Evolutionary conservation across 208 protist genomes (phyloP).

Genomic region (Trypanosoma rangeli): DNA sequence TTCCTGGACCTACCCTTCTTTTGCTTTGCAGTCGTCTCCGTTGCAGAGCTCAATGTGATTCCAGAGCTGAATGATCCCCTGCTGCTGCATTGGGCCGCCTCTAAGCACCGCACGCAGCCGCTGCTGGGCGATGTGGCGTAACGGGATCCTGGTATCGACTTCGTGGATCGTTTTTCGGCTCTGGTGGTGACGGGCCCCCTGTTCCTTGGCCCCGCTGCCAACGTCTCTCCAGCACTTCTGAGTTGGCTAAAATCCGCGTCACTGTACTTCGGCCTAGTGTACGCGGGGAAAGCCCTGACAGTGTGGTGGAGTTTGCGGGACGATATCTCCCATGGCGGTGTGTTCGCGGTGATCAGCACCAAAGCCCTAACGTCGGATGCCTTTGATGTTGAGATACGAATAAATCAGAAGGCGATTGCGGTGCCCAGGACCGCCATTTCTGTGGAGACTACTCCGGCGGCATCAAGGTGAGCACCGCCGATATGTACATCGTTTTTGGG

Average conservation of each 20-base stretch:
- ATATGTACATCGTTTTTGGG: slow-evolving; percentile 80
- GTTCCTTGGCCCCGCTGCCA: slow-evolving; percentile 58
- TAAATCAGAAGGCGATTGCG: slow-evolving; percentile 54
- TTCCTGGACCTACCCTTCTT: slow-evolving; percentile 9
- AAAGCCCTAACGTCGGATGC: slow-evolving; percentile 27
- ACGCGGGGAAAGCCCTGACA: slow-evolving; percentile 59
- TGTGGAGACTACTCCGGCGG: slow-evolving; percentile 38
- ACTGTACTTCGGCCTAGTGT: slow-evolving; percentile 50
- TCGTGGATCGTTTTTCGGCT: slow-evolving; percentile 40
- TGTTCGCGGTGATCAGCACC: slow-evolving; percentile 35
- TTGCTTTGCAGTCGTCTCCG: slow-evolving; percentile 20
- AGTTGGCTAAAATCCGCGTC: slow-evolving; percentile 33
- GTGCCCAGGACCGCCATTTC: slow-evolving; percentile 26
- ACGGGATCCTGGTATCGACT: slow-evolving; percentile 21
- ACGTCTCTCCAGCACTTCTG: slow-evolving; percentile 39
- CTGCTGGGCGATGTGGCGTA: slow-evolving; percentile 20
- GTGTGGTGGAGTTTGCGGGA: slow-evolving; percentile 43
- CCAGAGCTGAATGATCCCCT: slow-evolving; percentile 51
- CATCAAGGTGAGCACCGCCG: slow-evolving; percentile 34
- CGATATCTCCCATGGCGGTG: slow-evolving; percentile 34
- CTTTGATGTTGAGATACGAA: slow-evolving; percentile 76
- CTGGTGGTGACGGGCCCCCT: slow-evolving; percentile 46
- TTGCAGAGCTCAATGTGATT: slow-evolving; percentile 28
- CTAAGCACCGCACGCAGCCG: slow-evolving; percentile 33
- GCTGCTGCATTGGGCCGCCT: slow-evolving; percentile 48